Conservation (phyloP, 208 protist species). For the Phytomonas serpens region DNA sequence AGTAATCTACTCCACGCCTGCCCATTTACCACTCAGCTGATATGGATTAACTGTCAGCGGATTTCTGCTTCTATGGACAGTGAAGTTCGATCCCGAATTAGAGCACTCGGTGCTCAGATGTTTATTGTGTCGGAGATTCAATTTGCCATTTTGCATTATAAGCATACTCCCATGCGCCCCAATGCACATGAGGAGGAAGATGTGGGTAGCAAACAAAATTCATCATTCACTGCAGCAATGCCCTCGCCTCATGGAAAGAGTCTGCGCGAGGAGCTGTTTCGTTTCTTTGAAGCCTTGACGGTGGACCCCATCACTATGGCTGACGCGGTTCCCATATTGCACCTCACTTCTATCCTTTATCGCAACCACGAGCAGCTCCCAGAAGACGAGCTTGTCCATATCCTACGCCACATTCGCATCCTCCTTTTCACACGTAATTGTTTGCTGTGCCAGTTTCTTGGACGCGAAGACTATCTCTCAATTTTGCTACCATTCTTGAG, state of each 20-base stretch:
- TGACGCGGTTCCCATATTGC: conserved; percentile 47
- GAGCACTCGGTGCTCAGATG: conserved; percentile 39
- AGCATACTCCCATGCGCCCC: not conserved
- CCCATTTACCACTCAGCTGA: conserved; percentile 33
- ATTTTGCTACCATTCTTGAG: conserved; percentile 43
- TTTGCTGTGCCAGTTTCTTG: conserved; percentile 48
- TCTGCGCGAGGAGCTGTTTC: conserved; percentile 6
- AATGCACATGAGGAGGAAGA: not conserved
- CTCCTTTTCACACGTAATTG: conserved; percentile 33
- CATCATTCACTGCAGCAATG: not conserved
- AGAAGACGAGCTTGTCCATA: conserved; percentile 19
- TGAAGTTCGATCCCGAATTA: conserved; percentile 29
- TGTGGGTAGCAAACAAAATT: not conserved
- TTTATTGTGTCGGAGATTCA: conserved; percentile 35
- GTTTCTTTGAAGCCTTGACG: conserved; percentile 47
- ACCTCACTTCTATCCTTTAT: conserved; percentile 11
- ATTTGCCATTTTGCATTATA: not conserved
- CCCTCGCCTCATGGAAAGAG: not conserved
- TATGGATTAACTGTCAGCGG: conserved; percentile 42
- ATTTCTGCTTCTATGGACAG: conserved; percentile 18
- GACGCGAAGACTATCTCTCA: conserved; percentile 42
- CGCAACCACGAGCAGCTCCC: not conserved
- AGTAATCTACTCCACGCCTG: conserved; percentile 54
- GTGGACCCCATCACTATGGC: conserved; percentile 42
- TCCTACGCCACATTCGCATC: conserved; percentile 35